phyloP scores from a whole-genome alignment of 805 yeast genomes.

The Saccharomycopsis schoenii region DNA sequence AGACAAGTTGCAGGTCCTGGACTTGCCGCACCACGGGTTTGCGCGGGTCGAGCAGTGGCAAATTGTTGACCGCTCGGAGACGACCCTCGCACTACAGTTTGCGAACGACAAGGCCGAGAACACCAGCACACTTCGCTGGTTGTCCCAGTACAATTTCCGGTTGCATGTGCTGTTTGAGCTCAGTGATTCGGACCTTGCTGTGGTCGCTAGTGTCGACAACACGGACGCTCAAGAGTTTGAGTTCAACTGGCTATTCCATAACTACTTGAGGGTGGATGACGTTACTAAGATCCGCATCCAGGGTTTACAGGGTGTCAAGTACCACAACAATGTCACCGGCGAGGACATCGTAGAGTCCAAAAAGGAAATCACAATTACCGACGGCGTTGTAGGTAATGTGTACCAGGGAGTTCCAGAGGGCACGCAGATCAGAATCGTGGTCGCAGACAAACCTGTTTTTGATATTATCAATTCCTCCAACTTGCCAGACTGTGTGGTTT shows the following conservation, averaged over 20 bases:
- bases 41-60: slow-evolving; percentile 91
- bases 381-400: slow-evolving; percentile 73
- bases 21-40: slow-evolving; percentile 92
- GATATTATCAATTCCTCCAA: slow-evolving; percentile 24
- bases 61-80: slow-evolving; percentile 67
- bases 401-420: slow-evolving; percentile 60
- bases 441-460: slow-evolving; percentile 30
- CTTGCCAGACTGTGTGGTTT: slow-evolving; percentile 68
- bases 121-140: slow-evolving; percentile 57
- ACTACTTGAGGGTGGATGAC: slow-evolving; percentile 69
- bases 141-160: slow-evolving; percentile 57
- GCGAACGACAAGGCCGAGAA: slow-evolving; percentile 86
- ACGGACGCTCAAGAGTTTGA: slow-evolving; percentile 54
- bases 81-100: slow-evolving; percentile 60
- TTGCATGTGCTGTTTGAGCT: slow-evolving; percentile 60
- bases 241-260: slow-evolving; percentile 93
- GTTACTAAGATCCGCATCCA: slow-evolving; percentile 68
- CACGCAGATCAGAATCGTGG: slow-evolving; percentile 56
- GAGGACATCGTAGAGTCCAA: slow-evolving; percentile 52
- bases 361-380: slow-evolving; percentile 32
- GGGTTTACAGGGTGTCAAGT: slow-evolving; percentile 65
- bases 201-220: slow-evolving; percentile 69
- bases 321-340: slow-evolving; percentile 66
- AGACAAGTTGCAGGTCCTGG: slow-evolving; percentile 44
- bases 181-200: slow-evolving; percentile 45